Evolutionary conservation across 805 yeast species (phyloP).

Genomic region (Metschnikowia baotianmanensis): DNA sequence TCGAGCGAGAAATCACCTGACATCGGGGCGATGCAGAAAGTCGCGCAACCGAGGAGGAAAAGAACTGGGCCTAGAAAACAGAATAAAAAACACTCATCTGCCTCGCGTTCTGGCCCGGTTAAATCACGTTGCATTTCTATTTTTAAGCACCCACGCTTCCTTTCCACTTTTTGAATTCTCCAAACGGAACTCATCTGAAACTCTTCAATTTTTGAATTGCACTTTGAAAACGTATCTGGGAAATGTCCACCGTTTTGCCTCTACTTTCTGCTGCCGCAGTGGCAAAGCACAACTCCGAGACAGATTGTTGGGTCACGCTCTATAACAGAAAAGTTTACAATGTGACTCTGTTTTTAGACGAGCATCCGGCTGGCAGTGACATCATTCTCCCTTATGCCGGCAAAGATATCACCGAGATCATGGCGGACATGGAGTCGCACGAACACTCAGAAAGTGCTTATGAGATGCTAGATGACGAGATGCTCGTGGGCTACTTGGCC

Average conservation of each 20-base stretch:
- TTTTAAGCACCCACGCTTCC: too few relatives aligned
- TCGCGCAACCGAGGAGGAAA: too few relatives aligned
- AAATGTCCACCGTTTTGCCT: conserved; percentile 43
- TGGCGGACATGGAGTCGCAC: conserved; percentile 72
- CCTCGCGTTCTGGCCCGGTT: neutral
- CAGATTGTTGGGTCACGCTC: conserved; percentile 79
- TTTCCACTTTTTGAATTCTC: too few relatives aligned
- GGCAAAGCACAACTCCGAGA: conserved; percentile 46
- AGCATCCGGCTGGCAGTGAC: conserved; percentile 70
- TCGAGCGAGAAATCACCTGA: too few relatives aligned
- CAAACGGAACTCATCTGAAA: too few relatives aligned
- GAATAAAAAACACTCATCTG: neutral
- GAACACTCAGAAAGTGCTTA: conserved; percentile 83
- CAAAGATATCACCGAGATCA: conserved; percentile 63
- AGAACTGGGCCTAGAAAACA: conserved; percentile 3
- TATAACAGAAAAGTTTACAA: conserved; percentile 80
- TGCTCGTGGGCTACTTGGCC: conserved; percentile 80
- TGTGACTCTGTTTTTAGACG: conserved; percentile 69
- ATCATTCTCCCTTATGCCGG: conserved; percentile 59
- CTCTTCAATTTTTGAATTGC: too few relatives aligned
- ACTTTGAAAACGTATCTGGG: too few relatives aligned
- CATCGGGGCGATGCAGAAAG: too few relatives aligned
- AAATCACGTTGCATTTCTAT: neutral
- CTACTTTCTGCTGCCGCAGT: conserved; percentile 56
- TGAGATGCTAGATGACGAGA: conserved; percentile 79